Evolutionary conservation across 2,329 filamentous ascomycete species (phyloP).

Genomic region (Fusarium nelsonii): DNA sequence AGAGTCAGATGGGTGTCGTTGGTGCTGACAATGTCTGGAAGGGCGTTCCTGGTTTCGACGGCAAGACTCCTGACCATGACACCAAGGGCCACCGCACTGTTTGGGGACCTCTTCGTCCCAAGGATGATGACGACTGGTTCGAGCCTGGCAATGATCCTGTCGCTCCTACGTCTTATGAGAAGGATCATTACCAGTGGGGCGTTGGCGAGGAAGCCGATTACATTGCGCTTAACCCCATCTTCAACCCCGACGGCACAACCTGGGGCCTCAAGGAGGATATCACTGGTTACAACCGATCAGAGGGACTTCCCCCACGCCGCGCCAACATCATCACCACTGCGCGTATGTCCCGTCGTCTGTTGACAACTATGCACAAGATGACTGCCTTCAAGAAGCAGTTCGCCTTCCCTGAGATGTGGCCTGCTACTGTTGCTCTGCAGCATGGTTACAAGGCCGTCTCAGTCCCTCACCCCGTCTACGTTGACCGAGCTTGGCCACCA

Average conservation of each 20-base stretch:
- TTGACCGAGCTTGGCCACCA: constrained; percentile 87
- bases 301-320: constrained; percentile 75
- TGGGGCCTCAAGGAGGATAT: constrained; percentile 88
- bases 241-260: constrained; percentile 86
- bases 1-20: constrained; percentile 76
- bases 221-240: constrained; percentile 92
- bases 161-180: constrained; percentile 78
- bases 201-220: constrained; percentile 91
- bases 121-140: constrained; percentile 76
- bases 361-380: constrained; percentile 91
- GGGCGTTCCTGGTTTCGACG: constrained; percentile 58
- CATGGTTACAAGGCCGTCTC: constrained; percentile 95
- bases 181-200: constrained; percentile 87
- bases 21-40: constrained; percentile 77
- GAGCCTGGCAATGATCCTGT: constrained; percentile 78
- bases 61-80: constrained; percentile 53
- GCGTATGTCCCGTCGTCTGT: constrained; percentile 82
- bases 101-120: constrained; percentile 85
- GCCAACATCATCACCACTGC: constrained; percentile 90
- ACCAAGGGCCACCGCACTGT: constrained; percentile 66
- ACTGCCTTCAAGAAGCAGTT: constrained; percentile 86
- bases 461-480: constrained; percentile 88
- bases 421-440: constrained; percentile 85
- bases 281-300: constrained; percentile 79
- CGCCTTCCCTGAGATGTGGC: constrained; percentile 98